Evolutionary conservation across 2,329 filamentous ascomycete species (phyloP).

Genomic region (Colletotrichum endophyticum): DNA sequence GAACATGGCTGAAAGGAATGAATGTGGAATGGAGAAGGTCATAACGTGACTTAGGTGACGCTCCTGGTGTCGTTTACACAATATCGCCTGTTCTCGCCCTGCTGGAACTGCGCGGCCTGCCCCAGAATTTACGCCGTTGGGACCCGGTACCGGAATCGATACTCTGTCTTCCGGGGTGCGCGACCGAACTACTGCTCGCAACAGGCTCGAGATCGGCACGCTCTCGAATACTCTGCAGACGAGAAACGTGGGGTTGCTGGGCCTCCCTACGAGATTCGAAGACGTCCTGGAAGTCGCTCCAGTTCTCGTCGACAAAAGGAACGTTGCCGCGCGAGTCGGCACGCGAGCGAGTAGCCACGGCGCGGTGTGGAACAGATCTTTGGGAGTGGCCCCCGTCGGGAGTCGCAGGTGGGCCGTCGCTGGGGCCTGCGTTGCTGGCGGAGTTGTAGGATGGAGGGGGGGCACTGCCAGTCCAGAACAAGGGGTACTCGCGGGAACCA

Average conservation of each 20-base stretch:
- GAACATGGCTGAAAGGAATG: background rate
- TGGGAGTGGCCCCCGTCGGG: constrained; percentile 20
- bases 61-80: background rate
- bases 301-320: constrained; percentile 31
- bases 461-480: constrained; percentile 53
- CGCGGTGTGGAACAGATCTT: constrained; percentile 26
- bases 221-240: constrained; percentile 22
- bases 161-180: background rate
- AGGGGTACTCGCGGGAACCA: constrained; percentile 70
- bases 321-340: constrained; percentile 21
- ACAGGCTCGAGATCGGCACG: background rate
- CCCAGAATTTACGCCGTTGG: constrained; percentile 11
- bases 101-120: constrained; percentile 12
- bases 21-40: background rate
- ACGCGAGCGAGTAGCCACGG: constrained; percentile 24
- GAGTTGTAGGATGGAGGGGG: constrained; percentile 40
- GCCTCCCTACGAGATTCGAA: constrained; percentile 47
- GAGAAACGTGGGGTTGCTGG: constrained; percentile 29
- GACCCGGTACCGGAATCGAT: constrained; percentile 6
- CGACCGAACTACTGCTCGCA: background rate
- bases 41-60: background rate
- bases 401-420: constrained; percentile 16
- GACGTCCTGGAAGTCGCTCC: constrained; percentile 50
- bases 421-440: constrained; percentile 24
- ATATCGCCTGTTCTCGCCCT: background rate